These are phyloP conservation scores for Coemansia sp. DNA, from an alignment of 192 early-diverging fungal species.

Conservation along the genomic window DNA sequence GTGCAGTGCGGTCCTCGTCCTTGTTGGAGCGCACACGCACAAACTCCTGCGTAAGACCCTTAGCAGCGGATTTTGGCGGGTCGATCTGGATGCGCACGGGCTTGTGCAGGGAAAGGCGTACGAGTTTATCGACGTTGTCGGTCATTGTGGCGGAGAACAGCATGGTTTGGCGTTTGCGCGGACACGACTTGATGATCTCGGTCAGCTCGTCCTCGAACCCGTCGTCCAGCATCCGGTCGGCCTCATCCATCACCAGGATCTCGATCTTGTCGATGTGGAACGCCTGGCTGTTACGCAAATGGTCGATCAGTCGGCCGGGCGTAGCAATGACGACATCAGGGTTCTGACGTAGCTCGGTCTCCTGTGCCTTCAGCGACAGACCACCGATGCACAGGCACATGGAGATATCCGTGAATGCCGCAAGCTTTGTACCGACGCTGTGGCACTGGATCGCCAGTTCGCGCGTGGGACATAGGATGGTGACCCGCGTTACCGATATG, in stretches of 20 bases:
- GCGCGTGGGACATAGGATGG: slow-evolving; percentile 94
- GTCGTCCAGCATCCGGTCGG: slow-evolving; percentile 97
- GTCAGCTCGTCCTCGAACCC: slow-evolving; percentile 95
- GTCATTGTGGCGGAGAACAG: slow-evolving; percentile 99
- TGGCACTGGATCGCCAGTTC: slow-evolving; percentile 98
- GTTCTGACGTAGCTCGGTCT: slow-evolving; percentile 76
- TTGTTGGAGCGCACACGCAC: slow-evolving; percentile 84
- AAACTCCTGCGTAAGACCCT: slow-evolving; percentile 89
- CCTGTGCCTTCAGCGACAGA: slow-evolving; percentile 81
- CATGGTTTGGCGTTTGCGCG: slow-evolving; percentile 92
- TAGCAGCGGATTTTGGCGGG: slow-evolving; percentile 71
- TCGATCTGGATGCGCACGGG: slow-evolving; percentile 93
- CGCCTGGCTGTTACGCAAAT: slow-evolving; percentile 87
- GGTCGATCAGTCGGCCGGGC: slow-evolving; percentile 97
- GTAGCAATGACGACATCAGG: slow-evolving; percentile 98
- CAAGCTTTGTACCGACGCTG: slow-evolving; percentile 83
- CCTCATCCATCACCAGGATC: slow-evolving; percentile 98
- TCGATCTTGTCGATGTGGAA: slow-evolving; percentile 88
- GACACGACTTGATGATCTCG: slow-evolving; percentile 90
- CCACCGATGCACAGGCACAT: slow-evolving; percentile 91
- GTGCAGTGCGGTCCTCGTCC: slow-evolving; percentile 83
- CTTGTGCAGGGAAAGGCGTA: slow-evolving; percentile 85
- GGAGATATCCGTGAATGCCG: slow-evolving; percentile 83
- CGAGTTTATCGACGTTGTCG: slow-evolving; percentile 93
- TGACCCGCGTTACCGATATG: slow-evolving; percentile 74